Conservation (phyloP, 805 yeast species). For the Lachancea fermentati region DNA sequence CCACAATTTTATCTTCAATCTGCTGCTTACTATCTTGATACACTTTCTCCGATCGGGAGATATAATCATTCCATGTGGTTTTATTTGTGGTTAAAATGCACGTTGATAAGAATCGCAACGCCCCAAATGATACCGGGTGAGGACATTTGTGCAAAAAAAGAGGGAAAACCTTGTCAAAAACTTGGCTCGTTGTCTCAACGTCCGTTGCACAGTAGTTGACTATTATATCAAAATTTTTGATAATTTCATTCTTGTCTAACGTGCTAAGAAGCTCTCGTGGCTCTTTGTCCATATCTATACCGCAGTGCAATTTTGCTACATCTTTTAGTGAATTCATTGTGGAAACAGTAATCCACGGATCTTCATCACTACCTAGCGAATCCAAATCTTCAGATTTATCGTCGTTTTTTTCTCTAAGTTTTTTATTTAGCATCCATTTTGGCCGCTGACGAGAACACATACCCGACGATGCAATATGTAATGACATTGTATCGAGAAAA, state of each 20-base stretch:
- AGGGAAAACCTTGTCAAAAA: slow-evolving; percentile 66
- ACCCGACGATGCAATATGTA: slow-evolving; percentile 87
- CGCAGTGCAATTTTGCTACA: slow-evolving; percentile 76
- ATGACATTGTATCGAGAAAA: slow-evolving; percentile 85
- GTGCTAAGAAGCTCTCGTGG: slow-evolving; percentile 60
- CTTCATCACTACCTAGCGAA: slow-evolving; percentile 76
- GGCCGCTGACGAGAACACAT: slow-evolving; percentile 90
- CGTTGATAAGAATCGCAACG: slow-evolving; percentile 65
- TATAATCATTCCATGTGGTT: slow-evolving; percentile 63
- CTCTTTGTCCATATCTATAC: slow-evolving; percentile 57
- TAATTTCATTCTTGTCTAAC: slow-evolving; percentile 47
- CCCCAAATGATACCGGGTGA: slow-evolving; percentile 93
- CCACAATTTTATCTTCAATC: slow-evolving; percentile 53
- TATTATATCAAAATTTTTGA: slow-evolving; percentile 51
- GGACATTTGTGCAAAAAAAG: slow-evolving; percentile 64
- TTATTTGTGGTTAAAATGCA: slow-evolving; percentile 72
- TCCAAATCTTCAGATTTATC: slow-evolving; percentile 41
- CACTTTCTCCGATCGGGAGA: slow-evolving; percentile 59
- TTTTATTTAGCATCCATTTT: slow-evolving; percentile 59
- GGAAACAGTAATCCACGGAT: slow-evolving; percentile 82
- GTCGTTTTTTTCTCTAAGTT: slow-evolving; percentile 17
- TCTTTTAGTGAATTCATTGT: slow-evolving; percentile 74
- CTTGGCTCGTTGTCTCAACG: slow-evolving; percentile 67
- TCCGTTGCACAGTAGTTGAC: slow-evolving; percentile 83
- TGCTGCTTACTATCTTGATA: slow-evolving; percentile 53